Evolutionary conservation across 169 alveolate genomes (phyloP).

Genomic region (Babesia ovata): DNA sequence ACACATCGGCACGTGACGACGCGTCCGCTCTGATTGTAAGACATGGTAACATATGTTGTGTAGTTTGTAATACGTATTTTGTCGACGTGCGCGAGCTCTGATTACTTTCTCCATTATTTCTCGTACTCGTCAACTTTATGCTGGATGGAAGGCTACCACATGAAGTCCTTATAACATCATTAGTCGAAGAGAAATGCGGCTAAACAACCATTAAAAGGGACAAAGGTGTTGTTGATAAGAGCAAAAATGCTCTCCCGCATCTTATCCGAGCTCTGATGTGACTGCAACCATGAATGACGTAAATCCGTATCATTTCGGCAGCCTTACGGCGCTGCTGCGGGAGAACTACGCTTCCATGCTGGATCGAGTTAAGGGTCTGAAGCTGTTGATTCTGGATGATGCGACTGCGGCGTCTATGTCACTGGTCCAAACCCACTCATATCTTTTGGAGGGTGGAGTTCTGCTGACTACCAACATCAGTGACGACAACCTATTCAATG

Average conservation of each 20-base stretch:
- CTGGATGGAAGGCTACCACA: neutral
- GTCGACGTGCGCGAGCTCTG: no score
- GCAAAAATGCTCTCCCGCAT: neutral
- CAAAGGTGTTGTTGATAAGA: neutral
- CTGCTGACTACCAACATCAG: conserved; percentile 90
- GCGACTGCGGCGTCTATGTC: conserved; percentile 90
- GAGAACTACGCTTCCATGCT: conserved; percentile 70
- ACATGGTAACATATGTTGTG: no score
- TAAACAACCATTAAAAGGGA: neutral
- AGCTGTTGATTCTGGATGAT: conserved; percentile 90
- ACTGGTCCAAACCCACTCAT: conserved; percentile 87
- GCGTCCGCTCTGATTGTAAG: no score
- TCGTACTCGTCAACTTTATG: no score
- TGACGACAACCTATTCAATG: conserved; percentile 68
- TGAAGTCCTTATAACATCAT: no score
- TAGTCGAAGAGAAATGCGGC: neutral
- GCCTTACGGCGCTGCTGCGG: conserved; percentile 66
- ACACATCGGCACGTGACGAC: no score
- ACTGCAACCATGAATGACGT: conserved; percentile 17
- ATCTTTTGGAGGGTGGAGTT: conserved; percentile 89
- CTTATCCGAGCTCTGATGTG: neutral
- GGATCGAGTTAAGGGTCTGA: conserved; percentile 76
- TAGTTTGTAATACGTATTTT: no score
- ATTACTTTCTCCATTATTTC: no score
- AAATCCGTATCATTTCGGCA: conserved; percentile 73